Base-by-base conservation (phyloP, 2,329 filamentous ascomycete genomes). In the Colletotrichum sp. region DNA sequence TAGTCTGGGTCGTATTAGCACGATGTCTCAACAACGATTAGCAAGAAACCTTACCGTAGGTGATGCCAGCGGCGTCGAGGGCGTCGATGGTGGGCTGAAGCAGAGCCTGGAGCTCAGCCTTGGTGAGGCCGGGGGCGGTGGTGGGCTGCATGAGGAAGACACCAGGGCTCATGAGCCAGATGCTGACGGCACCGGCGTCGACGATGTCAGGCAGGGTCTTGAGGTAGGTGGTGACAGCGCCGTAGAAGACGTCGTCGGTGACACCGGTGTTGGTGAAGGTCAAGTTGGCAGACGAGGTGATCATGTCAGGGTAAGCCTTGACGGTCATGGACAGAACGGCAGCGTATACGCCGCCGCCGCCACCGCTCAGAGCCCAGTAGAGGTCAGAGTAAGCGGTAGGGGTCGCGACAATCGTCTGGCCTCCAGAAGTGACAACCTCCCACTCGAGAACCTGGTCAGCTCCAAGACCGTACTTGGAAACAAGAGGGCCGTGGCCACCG, bases 311-410 rank as follows among this genome's bases (percentile, higher is more conserved):
- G 62, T 39, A 77, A 5, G 71, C 75, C 71, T 75, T 74, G 52
- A 85, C 81, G 1, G 89, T 91, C 80, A 91, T 84, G 12, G 87
- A 89, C 21, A 86, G 80, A 5, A 91, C 87, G 1, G 91, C 84
- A 1, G 85, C 90, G 77, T 88, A 92, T 4, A 85, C 90, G 4
- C 89, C 89, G 10, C 85, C 87, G 4, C 90, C 89, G 7, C 90
- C 89, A 9, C 89, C 89, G 63, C 83, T 83, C 6, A 91, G 80
- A 4, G 90, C 90, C 90, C 90, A 92, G 81, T 89, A 91, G 2
- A 92, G 83, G 71, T 92, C 90, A 0, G 82, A 67, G 71, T 91
- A 86, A 24, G 87, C 64, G 1, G 81, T 80, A 0, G 81, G 85
- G 4, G 83, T 86, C 3, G 89, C 89, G 2, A 81, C 84, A 1